Evolutionary conservation across 345 rosid genomes (phyloP), one percentile per base, ranked within the genome.

Genomic region (Brassica incana): DNA sequence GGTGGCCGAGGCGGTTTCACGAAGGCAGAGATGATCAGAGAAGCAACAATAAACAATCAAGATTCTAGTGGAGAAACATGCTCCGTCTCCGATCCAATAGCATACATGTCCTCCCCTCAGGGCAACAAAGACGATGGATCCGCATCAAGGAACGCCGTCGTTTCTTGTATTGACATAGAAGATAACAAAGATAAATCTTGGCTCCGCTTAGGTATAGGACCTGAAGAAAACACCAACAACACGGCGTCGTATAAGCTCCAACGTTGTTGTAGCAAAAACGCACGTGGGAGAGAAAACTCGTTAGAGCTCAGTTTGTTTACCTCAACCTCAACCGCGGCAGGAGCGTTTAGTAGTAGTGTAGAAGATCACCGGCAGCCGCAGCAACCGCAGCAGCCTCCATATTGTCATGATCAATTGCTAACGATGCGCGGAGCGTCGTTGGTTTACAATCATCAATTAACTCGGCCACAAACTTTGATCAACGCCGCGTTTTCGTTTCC

Each of bases 191-290:
- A 87, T 59, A 88, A 87, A 64, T 86, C 83, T 30, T 95, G 99
- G 99, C 92, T 95, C 16, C 89, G 88, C 63, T 83, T 95, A 83
- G 79, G 98, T 77, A 89, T 93, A 72, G 99, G 99, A 2, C 82
- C 87, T 5, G 83, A 77, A 32, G 78, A 81, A 0, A 77, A 76
- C 52, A 78, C 6, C 43, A 77, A 48, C 16, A 72, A 45, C 40
- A 60, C 68, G 43, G 3, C 71, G 18, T 80, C 78, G 60, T 74
- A 35, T 69, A 82, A 82, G 82, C 60, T 77, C 20, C 71, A 73
- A 30, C 78, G 78, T 77, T 73, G 60, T 72, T 66, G 65, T 72
- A 69, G 88, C 81, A 60, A 86, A 72, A 29, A 75, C 83, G 59
- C 80, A 74, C 29, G 83, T 64, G 45, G 78, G 59, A 86, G 85